Percentiles rank a stretch among this genome's conserved stretches.
These are phyloP conservation scores for Sanghuangporus baumii DNA, from an alignment of 1,284 basidiomycete species.

Conservation along the genomic window DNA sequence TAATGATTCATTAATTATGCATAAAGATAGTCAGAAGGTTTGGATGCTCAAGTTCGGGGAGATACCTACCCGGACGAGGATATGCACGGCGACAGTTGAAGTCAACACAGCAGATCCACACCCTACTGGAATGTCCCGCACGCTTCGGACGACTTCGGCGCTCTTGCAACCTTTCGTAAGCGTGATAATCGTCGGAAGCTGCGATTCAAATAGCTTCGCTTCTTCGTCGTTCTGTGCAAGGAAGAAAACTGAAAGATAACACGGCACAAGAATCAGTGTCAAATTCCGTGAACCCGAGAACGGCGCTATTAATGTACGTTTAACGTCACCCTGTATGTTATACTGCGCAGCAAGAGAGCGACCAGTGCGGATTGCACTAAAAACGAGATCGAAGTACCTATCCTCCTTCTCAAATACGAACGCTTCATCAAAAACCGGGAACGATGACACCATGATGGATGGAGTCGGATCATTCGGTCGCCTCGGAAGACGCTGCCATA, in stretches of 20 bases:
- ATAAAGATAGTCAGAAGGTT: neutral
- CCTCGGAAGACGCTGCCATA: conserved; percentile 94
- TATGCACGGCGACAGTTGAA: conserved; percentile 68
- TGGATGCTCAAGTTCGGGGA: neutral
- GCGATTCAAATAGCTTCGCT: conserved; percentile 61
- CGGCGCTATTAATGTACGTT: neutral
- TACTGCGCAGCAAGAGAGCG: conserved; percentile 91
- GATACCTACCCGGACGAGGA: conserved; percentile 72
- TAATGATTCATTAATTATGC: conserved; percentile 25
- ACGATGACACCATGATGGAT: conserved; percentile 87
- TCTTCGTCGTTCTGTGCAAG: conserved; percentile 65
- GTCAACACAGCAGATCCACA: conserved; percentile 84
- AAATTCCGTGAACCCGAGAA: neutral
- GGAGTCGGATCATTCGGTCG: conserved; percentile 76
- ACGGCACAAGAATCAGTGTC: neutral
- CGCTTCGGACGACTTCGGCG: conserved; percentile 42
- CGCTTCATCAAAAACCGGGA: conserved; percentile 63
- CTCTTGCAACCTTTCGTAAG: conserved; percentile 87
- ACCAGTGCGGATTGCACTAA: conserved; percentile 72
- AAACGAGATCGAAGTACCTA: conserved; percentile 83
- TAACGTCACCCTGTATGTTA: conserved; percentile 80
- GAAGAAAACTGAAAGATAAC: conserved; percentile 61
- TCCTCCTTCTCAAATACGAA: conserved; percentile 75
- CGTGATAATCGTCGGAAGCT: conserved; percentile 71
- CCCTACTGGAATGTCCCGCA: conserved; percentile 72